Conservation (phyloP, 2,329 filamentous ascomycete genomes). For the Fusarium sp. region DNA sequence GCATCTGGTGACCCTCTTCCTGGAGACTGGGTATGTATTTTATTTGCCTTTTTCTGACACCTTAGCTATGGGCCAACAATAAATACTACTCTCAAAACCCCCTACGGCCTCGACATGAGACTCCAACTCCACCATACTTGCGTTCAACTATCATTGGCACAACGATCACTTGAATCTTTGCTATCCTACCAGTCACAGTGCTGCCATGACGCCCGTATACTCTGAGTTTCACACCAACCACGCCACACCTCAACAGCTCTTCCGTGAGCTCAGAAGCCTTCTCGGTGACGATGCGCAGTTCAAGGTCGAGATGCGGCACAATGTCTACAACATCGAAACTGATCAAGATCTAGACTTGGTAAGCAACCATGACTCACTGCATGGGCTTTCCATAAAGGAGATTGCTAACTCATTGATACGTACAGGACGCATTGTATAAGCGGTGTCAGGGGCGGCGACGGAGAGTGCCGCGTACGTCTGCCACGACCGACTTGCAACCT, state of each 20-base stretch:
- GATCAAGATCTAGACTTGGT: background rate
- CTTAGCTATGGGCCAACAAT: too few species aligned
- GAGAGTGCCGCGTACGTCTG: background rate
- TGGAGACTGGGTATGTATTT: background rate
- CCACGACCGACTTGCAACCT: background rate
- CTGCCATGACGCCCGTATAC: background rate
- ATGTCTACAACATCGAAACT: slow-evolving; percentile 6
- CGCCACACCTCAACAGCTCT: background rate
- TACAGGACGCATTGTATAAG: background rate
- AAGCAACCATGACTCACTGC: background rate
- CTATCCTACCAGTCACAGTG: background rate
- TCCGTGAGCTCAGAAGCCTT: background rate
- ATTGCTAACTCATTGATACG: background rate
- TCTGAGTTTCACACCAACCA: background rate
- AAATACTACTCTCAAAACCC: too few species aligned
- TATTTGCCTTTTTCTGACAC: too few species aligned
- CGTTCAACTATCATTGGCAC: background rate
- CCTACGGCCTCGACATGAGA: background rate
- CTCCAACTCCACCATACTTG: background rate
- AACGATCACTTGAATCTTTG: background rate
- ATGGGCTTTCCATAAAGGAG: background rate
- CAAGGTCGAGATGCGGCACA: slow-evolving; percentile 2
- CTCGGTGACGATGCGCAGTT: background rate
- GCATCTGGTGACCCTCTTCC: background rate
- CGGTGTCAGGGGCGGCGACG: background rate